phyloP scores from a whole-genome alignment of 2,329 filamentous ascomycete species.

The Rugonectria rugulosa region DNA sequence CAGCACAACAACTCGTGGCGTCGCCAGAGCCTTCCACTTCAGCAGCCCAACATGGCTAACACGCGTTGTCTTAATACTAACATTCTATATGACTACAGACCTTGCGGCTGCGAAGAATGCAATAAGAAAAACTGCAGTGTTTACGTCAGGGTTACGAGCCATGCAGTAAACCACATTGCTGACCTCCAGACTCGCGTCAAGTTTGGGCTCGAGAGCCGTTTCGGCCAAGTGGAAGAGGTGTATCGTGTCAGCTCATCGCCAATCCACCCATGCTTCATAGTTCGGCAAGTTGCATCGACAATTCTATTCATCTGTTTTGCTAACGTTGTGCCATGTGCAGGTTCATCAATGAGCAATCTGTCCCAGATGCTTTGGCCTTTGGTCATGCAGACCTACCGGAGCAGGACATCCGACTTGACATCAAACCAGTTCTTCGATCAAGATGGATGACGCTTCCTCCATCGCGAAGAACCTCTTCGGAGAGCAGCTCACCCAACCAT shows the following conservation, averaged over 20 bases:
- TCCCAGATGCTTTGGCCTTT: slow-evolving; percentile 35
- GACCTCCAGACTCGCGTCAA: slow-evolving; percentile 42
- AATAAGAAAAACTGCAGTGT: slow-evolving; percentile 42
- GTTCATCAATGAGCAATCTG: slow-evolving; percentile 39
- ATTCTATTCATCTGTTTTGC: neutral
- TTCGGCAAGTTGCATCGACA: slow-evolving; percentile 36
- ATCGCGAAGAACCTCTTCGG: neutral
- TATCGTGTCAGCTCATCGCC: slow-evolving; percentile 23
- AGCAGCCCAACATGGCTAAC: neutral
- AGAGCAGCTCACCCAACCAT: slow-evolving; percentile 7
- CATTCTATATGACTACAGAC: slow-evolving; percentile 34
- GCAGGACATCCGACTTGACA: slow-evolving; percentile 34
- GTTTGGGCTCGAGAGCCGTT: slow-evolving; percentile 37
- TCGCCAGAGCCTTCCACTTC: slow-evolving; percentile 18
- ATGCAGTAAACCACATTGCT: neutral
- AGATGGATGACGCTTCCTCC: slow-evolving; percentile 39
- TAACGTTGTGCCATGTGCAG: slow-evolving; percentile 25
- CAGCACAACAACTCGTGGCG: slow-evolving; percentile 25
- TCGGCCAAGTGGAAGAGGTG: slow-evolving; percentile 43
- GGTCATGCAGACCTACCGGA: slow-evolving; percentile 36
- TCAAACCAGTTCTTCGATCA: slow-evolving; percentile 41
- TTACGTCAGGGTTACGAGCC: slow-evolving; percentile 32
- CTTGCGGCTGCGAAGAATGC: slow-evolving; percentile 42
- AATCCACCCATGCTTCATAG: slow-evolving; percentile 34
- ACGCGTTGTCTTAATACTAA: slow-evolving; percentile 34